These are phyloP conservation scores for Besnoitia besnoiti DNA, from an alignment of 169 alveolate species.

Conservation along the genomic window DNA sequence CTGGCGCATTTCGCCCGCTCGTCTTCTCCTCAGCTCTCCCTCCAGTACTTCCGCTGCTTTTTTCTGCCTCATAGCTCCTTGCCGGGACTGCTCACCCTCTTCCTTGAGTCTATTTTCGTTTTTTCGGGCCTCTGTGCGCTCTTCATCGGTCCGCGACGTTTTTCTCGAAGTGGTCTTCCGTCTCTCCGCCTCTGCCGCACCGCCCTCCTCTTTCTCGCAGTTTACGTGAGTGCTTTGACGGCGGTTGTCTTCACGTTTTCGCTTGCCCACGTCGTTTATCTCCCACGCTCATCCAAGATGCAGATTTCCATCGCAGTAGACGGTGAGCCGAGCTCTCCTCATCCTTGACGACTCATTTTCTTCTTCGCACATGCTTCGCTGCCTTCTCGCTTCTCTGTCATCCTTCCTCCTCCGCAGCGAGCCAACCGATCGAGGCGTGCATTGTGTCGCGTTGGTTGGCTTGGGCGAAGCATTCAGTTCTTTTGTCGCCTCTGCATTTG, in stretches of 20 bases:
- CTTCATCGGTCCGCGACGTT: too few relatives aligned
- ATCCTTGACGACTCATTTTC: too few relatives aligned
- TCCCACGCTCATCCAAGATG: neutral
- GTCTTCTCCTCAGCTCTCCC: too few relatives aligned
- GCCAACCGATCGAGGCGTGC: too few relatives aligned
- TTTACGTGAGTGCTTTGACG: neutral
- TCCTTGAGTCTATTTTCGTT: neutral
- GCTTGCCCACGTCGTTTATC: neutral
- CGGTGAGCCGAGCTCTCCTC: neutral
- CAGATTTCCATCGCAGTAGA: neutral
- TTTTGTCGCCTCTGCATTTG: neutral
- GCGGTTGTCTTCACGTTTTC: neutral
- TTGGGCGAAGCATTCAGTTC: too few relatives aligned
- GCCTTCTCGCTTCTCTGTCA: too few relatives aligned
- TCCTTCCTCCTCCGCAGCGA: too few relatives aligned
- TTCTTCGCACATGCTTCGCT: too few relatives aligned
- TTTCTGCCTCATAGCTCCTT: neutral
- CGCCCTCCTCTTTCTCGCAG: neutral
- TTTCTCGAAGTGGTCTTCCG: neutral
- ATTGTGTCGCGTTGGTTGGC: too few relatives aligned
- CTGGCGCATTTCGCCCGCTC: too few relatives aligned
- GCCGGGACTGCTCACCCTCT: neutral
- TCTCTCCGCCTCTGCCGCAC: neutral
- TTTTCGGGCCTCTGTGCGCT: neutral
- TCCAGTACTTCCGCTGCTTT: neutral